Base-by-base conservation (phyloP, 257 asterid species). In the Lithospermum erythrorhizon region DNA sequence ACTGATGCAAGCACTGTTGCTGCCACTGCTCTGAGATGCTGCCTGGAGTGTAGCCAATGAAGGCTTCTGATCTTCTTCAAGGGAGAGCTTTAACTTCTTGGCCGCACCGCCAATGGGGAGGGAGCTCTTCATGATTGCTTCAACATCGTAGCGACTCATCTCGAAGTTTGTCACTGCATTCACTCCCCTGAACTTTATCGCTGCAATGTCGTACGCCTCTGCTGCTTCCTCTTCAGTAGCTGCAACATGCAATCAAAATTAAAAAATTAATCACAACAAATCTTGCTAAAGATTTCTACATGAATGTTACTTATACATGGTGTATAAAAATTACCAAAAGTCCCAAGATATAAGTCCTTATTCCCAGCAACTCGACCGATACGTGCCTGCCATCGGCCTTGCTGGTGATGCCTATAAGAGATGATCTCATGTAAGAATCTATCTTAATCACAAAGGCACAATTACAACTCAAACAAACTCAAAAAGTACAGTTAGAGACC, bases 161-260 rank as follows among this genome's bases (percentile, higher is more conserved):
- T 88, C 98, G 1, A 91, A 91, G 60, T 91, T 91, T 29, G 98
- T 91, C 29, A 91, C 96, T 0, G 96, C 96, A 24, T 86, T 86
- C 41, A 72, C 8, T 29, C 98, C 98, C 64, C 98, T 64, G 77
- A 91, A 88, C 73, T 88, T 91, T 63, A 91, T 91, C 5, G 98
- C 96, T 3, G 96, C 98, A 20, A 91, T 88, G 82, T 91, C 98
- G 57, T 91, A 91, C 0, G 97, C 97, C 72, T 93, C 99, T 0
- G 99, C 99, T 5, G 99, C 97, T 83, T 89, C 99, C 85, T 89
- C 97, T 77, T 93, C 97, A 0, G 99, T 89, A 11, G 96, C 97
- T 91, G 87, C 55, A 6, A 22, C 18, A 27, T 6, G 23, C 2
- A 41, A 64, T 32, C 18, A 0, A 4, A 0, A 64, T 57, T 15